Evolutionary conservation across 2,329 filamentous ascomycete species (phyloP), one percentile per base, ranked within the genome.

Genomic region (Orbilia quercus): DNA sequence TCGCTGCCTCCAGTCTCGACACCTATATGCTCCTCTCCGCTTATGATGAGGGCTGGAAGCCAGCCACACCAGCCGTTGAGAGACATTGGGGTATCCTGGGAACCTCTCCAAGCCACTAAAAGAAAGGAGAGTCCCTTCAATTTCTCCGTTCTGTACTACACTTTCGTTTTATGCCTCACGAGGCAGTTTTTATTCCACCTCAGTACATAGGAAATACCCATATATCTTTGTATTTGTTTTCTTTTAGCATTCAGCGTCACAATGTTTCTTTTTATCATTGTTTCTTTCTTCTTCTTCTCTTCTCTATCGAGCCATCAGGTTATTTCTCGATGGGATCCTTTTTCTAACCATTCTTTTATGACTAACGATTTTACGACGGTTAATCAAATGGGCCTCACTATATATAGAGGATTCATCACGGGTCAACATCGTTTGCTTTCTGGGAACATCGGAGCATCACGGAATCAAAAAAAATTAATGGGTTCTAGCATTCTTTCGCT

Each of bases 31-130:
- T 96, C 20, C 93, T 94, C 81, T 90, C 89, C 28, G 89, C 91
- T 2, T 95, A 89, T 82, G 90, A 96, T 80, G 89, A 91, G 75
- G 79, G 84, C 58, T 96, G 91, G 91, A 96, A 96, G 84, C 80
- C 82, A 76, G 84, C 82, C 55, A 80, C 82, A 2, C 83, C 81
- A 22, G 89, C 89, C 1, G 87, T 90, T 1, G 91, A 96, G 82
- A 85, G 88, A 79, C 92, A 84, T 81, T 96, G 91, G 90, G 92
- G 91, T 31, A 86, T 90, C 59, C 75, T 64, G 12, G 51, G 58
- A 53, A 40, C 54, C 2, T 63, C 57, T 42, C 60, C 69, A 73
- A 65, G 53, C 48, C 11, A 62, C 40, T 59, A 65, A 48, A 25
- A 2, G 22, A 36, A 25, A 2, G 22, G 44, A 25, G 42, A 11